Evolutionary conservation across 164 flowering plant species (phyloP).

Genomic region (Paratinospora sagittata): DNA sequence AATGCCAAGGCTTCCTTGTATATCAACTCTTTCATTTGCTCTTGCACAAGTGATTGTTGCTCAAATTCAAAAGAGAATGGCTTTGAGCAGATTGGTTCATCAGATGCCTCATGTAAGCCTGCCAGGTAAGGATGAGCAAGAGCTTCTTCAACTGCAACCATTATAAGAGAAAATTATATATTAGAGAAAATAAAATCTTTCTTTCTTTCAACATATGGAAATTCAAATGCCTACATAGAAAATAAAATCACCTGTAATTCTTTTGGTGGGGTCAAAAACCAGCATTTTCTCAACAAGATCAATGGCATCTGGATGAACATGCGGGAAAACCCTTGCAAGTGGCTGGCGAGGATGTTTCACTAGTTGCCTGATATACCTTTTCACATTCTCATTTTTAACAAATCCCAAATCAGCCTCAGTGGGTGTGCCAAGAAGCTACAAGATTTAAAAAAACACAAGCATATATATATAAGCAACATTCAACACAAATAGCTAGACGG

Average conservation of each 20-base stretch:
- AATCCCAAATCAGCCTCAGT: constrained; percentile 78
- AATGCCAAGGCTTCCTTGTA: constrained; percentile 63
- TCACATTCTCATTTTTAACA: constrained; percentile 66
- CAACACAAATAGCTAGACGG: not conserved
- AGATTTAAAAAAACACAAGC: constrained; percentile 6
- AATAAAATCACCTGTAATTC: constrained; percentile 66
- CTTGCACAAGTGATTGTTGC: constrained; percentile 60
- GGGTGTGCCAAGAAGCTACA: constrained; percentile 88
- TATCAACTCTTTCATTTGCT: constrained; percentile 88
- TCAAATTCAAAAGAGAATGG: constrained; percentile 87
- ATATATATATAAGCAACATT: not conserved
- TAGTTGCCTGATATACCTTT: constrained; percentile 62
- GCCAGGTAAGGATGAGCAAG: constrained; percentile 87
- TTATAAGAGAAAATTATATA: constrained; percentile 2
- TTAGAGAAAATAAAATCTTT: not conserved
- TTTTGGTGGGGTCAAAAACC: constrained; percentile 75
- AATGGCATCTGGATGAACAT: constrained; percentile 73
- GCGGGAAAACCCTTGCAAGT: constrained; percentile 49
- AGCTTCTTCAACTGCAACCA: constrained; percentile 78
- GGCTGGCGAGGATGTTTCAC: constrained; percentile 52
- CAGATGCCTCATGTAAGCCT: constrained; percentile 68
- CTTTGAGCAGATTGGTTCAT: constrained; percentile 71
- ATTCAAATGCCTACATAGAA: too few species aligned
- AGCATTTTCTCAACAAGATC: constrained; percentile 89
- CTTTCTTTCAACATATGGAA: too few species aligned